Evolutionary conservation across 768 basidiomycete genomes (phyloP), one percentile per base, ranked within the genome.

Genomic region (Boletellus sp.): DNA sequence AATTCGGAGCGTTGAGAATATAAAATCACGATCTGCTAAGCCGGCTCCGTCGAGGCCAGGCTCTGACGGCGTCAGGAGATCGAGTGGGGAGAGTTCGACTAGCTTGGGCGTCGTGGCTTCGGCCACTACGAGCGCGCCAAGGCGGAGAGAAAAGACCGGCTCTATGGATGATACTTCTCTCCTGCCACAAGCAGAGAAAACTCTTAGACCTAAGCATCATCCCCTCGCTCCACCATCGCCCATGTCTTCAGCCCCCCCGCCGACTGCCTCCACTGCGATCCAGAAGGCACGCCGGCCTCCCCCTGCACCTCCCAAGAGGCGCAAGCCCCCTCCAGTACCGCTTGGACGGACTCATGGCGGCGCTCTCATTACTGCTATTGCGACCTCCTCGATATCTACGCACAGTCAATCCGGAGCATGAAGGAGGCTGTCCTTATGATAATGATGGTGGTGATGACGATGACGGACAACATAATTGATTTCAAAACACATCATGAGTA

Each of bases 261-360:
- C 59, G 35, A 47, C 51, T 45, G 46, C 51, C 11, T 53, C 61
- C 40, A 47, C 50, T 28, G 55, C 55, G 32, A 63, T 61, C n/a
- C 61, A 52, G 24, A 65, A 64, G 49, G 41, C 45, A 44, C 74
- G 78, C 47, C 68, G 81, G 48, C 77, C 86, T 3, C 83, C 87
- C 0, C 82, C 87, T n/a, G 77, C 82, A 10, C 84, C 85, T 17
- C 77, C 77, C 3, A 81, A 81, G 60, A 74, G 87, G 39, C 70
- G 87, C 60, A 86, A 85, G 57, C 81, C 87, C 1, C 87, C 88
- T 31, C 83, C 87, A 15, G 74, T 84, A 39, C 85, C 88, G 10
- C 68, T 76, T 2, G 73, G 71, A 26, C 72, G 64, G 42, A 76
- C 75, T 1, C 73, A 76, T 47, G 60, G 76, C 13, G 82, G 80